Conservation (phyloP, 257 asterid genomes). For the Osmanthus fragrans region DNA sequence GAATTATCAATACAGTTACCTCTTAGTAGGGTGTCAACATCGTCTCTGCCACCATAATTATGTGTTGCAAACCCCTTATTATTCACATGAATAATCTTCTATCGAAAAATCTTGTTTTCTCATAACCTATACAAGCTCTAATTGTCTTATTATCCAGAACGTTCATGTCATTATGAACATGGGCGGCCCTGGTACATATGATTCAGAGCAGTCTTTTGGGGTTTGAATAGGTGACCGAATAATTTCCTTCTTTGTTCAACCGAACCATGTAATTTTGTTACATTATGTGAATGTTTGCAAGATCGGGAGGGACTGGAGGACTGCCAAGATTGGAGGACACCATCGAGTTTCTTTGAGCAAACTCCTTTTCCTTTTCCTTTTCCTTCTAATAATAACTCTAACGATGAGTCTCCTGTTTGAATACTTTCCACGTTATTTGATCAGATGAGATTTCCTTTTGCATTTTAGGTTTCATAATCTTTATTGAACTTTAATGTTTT, state of each 20-base stretch:
- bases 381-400: background rate
- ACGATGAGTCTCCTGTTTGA: constrained; percentile 8
- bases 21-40: background rate
- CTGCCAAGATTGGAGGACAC: background rate
- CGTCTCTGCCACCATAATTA: background rate
- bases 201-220: background rate
- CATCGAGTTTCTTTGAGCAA: background rate
- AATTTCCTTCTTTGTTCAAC: background rate
- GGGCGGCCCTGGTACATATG: background rate
- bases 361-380: no score
- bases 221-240: background rate
- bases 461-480: no score
- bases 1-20: background rate
- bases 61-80: background rate
- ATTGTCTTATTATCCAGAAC: background rate
- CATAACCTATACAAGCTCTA: background rate
- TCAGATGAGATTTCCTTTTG: no score
- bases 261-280: background rate
- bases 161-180: background rate
- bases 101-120: background rate
- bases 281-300: background rate
- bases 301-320: background rate
- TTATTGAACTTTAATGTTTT: no score
- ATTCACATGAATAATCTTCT: background rate
- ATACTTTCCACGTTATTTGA: no score